Base-by-base conservation (phyloP, 2,329 filamentous ascomycete genomes). In the Parafenestella ontariensis region DNA sequence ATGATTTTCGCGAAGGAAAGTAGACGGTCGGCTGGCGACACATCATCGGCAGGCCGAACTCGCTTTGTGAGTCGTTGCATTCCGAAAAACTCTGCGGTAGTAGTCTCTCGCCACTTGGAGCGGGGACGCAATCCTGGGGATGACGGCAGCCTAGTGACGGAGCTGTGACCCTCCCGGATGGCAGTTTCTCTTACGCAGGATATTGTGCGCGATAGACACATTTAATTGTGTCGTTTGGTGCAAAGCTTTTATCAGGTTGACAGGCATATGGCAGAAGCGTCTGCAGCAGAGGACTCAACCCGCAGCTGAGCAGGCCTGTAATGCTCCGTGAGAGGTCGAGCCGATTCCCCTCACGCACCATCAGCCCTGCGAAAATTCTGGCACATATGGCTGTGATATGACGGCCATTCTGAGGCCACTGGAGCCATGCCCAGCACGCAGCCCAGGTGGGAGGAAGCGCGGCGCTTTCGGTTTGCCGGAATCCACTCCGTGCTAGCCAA, bases 61-160 rank as follows among this genome's bases (percentile, higher is more conserved):
- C 53, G 58, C 49, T 44, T 37, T 56, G 54, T 59, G 56, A 61
- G 47, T 59, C 51, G 56, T 50, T 54, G 58, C 37, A 53, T 66
- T 68, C 67, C 67, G 67, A 70, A 54, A 69, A 65, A 58, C 63
- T 50, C 50, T 56, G 61, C 67, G 65, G 53, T 61, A 49, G 45
- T 23, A 26, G 54, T 57, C 54, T 45, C 53, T 61, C 36, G 65
- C 61, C 62, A 68, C 58, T 57, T 51, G 50, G 46, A 48, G 62
- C 60, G 67, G 63, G 63, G 63, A 46, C 52, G 59, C 44, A 58
- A 56, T 63, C 53, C 59, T 62, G 61, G 66, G 67, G 66, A 41
- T 47, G 47, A 48, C 36, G 48, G 51, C 43, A 48, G 37, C 41
- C 37, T 55, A 42, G 58, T 29, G 45, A 45, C 34, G 47, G 48